Percentiles rank a stretch among this genome's conserved stretches.
Evolutionary conservation across 371 early-diverging fungal genomes (phyloP).

Genomic region (Phascolomyces articulosus): DNA sequence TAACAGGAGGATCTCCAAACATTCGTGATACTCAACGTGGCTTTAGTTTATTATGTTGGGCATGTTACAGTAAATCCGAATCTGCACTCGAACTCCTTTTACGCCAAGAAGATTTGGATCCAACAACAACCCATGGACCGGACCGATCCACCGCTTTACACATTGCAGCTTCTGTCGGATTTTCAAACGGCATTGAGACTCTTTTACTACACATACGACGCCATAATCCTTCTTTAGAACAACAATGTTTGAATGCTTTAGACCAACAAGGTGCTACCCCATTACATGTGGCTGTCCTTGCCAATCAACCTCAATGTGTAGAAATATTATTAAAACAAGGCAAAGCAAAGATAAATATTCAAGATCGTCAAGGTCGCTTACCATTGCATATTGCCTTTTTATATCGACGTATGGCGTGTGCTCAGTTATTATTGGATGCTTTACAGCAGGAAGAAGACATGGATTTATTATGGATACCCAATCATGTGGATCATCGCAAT

Average conservation of each 20-base stretch:
- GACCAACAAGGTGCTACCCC: constrained; percentile 34
- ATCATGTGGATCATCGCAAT: constrained; percentile 12
- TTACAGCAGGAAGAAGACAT: background rate
- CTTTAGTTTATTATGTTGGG: constrained; percentile 36
- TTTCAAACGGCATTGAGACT: constrained; percentile 27
- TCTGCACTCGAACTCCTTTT: constrained; percentile 27
- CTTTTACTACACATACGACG: constrained; percentile 32
- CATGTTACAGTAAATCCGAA: constrained; percentile 36
- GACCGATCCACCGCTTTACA: constrained; percentile 44
- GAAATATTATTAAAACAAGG: constrained; percentile 25
- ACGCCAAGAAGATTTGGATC: constrained; percentile 28
- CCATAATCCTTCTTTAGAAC: constrained; percentile 11
- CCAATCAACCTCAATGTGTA: constrained; percentile 28
- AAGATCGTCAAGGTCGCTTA: constrained; percentile 21
- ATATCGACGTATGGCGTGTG: constrained; percentile 27
- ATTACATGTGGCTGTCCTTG: constrained; percentile 35
- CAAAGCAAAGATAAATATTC: constrained; percentile 33
- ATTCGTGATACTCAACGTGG: constrained; percentile 24
- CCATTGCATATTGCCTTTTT: constrained; percentile 35
- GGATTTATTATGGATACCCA: constrained; percentile 15
- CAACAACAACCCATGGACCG: constrained; percentile 29
- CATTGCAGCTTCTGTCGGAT: constrained; percentile 37
- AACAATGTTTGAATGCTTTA: constrained; percentile 21
- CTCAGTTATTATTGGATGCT: constrained; percentile 14
- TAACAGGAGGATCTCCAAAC: constrained; percentile 26